Evolutionary conservation across 2,329 filamentous ascomycete species (phyloP).

Genomic region (Magnaporthales sp.): DNA sequence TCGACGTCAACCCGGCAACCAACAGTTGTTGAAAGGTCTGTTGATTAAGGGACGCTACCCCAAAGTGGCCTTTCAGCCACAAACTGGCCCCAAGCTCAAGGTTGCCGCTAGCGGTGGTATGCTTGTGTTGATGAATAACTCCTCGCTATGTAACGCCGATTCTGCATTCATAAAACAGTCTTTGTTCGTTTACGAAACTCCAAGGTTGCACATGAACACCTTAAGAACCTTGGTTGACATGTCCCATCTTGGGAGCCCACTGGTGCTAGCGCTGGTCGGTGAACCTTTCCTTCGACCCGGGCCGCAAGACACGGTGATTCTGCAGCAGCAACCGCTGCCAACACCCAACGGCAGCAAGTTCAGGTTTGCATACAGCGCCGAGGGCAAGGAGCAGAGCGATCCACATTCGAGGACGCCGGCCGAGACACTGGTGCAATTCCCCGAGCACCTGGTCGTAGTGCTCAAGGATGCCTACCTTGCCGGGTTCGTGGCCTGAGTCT

Average conservation of each 20-base stretch:
- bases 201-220: not conserved
- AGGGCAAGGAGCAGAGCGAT: not conserved
- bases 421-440: not conserved
- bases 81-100: no score
- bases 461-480: not conserved
- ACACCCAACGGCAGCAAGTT: not conserved
- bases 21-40: not conserved
- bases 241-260: not conserved
- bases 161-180: not conserved
- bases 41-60: not conserved
- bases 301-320: not conserved
- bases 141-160: not conserved
- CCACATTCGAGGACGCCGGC: not conserved
- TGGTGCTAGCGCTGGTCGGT: not conserved
- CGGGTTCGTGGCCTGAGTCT: no score
- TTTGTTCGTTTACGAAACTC: not conserved
- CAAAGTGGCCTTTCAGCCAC: not conserved
- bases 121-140: not conserved
- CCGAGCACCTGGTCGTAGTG: not conserved
- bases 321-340: not conserved
- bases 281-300: not conserved
- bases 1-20: not conserved
- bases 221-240: not conserved
- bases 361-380: not conserved
- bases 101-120: no score